phyloP scores from a whole-genome alignment of 2,329 filamentous ascomycete genomes.

The Sarocladium brachiariae region DNA sequence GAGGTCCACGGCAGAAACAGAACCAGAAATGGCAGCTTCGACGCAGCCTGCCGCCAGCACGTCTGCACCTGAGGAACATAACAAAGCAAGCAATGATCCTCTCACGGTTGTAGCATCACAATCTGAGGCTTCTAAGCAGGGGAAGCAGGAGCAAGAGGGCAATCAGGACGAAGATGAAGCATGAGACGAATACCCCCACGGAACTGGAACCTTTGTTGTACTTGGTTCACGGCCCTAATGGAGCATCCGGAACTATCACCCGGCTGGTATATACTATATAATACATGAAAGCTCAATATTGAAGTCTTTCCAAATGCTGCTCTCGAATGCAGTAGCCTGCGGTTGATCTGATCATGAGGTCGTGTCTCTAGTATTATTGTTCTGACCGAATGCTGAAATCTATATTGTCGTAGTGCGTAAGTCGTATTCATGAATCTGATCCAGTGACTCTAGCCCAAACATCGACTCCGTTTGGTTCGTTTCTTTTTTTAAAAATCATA shows the following conservation, averaged over 20 bases:
- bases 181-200: conserved; percentile 13
- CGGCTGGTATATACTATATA: background rate
- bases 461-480: too few species aligned
- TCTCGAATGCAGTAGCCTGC: background rate
- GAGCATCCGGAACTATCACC: background rate
- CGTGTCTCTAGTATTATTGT: background rate
- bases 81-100: background rate
- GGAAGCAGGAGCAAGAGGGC: background rate
- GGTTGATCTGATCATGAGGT: background rate
- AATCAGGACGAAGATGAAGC: conserved; percentile 3
- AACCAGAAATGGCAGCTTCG: background rate
- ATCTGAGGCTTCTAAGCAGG: background rate
- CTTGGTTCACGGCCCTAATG: background rate
- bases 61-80: background rate
- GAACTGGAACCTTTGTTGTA: background rate
- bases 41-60: background rate
- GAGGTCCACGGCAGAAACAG: background rate
- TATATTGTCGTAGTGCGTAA: background rate
- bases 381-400: background rate
- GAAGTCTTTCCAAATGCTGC: background rate
- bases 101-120: background rate
- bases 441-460: too few species aligned
- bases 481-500: too few species aligned
- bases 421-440: background rate
- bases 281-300: background rate